Conservation (phyloP, 2,329 filamentous ascomycete genomes). For the Beauveria bassiana region DNA sequence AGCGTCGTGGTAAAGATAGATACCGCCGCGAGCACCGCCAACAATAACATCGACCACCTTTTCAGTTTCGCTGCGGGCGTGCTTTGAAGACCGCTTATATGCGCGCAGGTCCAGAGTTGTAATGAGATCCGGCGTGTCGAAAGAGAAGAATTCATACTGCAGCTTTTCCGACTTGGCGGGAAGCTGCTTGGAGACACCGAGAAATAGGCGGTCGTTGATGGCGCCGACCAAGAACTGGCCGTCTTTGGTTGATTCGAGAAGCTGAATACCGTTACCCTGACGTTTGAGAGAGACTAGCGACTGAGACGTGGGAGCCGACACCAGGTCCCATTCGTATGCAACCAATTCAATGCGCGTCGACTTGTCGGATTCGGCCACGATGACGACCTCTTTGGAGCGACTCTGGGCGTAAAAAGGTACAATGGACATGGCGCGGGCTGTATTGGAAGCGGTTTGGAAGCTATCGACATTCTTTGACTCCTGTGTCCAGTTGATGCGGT, state of each 20-base stretch:
- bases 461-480: conserved; percentile 33
- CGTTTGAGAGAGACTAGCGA: conserved; percentile 30
- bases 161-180: conserved; percentile 20
- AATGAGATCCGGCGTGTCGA: conserved; percentile 55
- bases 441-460: conserved; percentile 34
- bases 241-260: conserved; percentile 42
- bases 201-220: conserved; percentile 29
- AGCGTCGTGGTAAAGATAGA: conserved; percentile 76
- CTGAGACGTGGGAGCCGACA: conserved; percentile 24
- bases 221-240: conserved; percentile 48
- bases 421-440: conserved; percentile 39
- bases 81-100: conserved; percentile 19
- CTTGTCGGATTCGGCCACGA: conserved; percentile 38
- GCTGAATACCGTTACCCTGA: conserved; percentile 26
- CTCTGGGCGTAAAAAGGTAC: conserved; percentile 26
- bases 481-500: conserved; percentile 50
- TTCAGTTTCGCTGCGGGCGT: conserved; percentile 20
- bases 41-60: conserved; percentile 63
- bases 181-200: conserved; percentile 22
- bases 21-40: conserved; percentile 67
- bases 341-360: conserved; percentile 30
- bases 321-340: conserved; percentile 34
- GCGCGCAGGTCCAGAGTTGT: conserved; percentile 58
- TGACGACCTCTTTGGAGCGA: conserved; percentile 35
- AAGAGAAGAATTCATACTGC: conserved; percentile 49